phyloP scores from a whole-genome alignment of 495 filamentous ascomycete genomes.

The Viridothelium virens region DNA sequence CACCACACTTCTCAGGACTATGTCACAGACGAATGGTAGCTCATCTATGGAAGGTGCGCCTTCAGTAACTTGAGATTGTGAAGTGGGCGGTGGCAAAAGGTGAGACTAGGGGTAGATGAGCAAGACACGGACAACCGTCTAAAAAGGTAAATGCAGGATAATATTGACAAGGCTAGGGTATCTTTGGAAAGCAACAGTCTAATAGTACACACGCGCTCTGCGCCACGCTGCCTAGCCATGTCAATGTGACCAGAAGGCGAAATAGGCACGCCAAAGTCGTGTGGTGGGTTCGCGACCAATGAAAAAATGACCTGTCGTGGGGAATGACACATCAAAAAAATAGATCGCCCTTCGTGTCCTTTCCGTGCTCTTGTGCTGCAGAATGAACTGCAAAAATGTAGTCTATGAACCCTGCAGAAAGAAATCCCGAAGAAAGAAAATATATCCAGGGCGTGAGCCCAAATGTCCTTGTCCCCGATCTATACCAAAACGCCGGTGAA shows the following conservation, averaged over 20 bases:
- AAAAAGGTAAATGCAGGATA: not conserved
- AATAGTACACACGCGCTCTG: conserved; percentile 7
- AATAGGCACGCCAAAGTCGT: conserved; percentile 1
- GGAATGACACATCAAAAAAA: not conserved
- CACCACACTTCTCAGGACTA: not conserved
- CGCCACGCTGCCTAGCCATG: not conserved
- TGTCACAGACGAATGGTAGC: no score
- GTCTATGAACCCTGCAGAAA: conserved; percentile 3
- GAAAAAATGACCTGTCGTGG: conserved; percentile 1
- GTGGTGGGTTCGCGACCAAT: not conserved
- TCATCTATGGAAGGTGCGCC: no score
- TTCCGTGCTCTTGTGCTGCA: not conserved
- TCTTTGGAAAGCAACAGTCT: conserved; percentile 3
- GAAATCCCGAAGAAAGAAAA: not conserved
- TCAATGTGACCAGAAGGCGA: conserved; percentile 3
- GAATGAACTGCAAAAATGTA: conserved; percentile 3
- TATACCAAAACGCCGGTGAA: conserved; percentile 9
- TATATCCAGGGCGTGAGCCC: conserved; percentile 3
- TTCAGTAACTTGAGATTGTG: no score
- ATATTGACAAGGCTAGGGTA: conserved; percentile 8
- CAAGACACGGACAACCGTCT: not conserved
- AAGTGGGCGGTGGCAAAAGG: not conserved
- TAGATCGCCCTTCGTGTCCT: not conserved
- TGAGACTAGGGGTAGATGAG: not conserved
- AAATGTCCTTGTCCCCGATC: not conserved